A percentile compares a stretch with the other conserved stretches of the same genome.
Evolutionary conservation across 306 rosid species (phyloP).

Genomic region (Fragaria iinumae): DNA sequence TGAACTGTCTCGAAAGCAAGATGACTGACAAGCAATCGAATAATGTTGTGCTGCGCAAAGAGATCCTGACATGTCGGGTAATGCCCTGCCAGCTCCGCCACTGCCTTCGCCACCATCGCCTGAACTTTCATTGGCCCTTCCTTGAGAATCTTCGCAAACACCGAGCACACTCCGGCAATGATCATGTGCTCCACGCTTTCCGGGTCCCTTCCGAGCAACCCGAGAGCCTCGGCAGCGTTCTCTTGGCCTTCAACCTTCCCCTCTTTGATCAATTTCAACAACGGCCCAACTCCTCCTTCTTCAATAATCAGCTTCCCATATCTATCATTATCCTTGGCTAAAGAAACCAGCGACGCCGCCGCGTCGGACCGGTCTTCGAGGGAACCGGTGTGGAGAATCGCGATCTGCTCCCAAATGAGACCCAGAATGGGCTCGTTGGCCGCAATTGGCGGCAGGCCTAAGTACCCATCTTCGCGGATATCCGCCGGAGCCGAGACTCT

Average conservation of each 20-base stretch:
- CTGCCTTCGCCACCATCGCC: conserved; percentile 68
- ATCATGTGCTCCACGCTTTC: conserved; percentile 72
- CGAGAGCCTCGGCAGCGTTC: conserved; percentile 64
- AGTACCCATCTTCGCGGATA: conserved; percentile 46
- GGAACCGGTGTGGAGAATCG: conserved; percentile 52
- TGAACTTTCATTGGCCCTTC: conserved; percentile 89
- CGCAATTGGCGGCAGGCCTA: conserved; percentile 85
- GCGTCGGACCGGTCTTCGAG: conserved; percentile 74
- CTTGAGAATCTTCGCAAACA: conserved; percentile 65
- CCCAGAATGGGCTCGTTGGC: conserved; percentile 82
- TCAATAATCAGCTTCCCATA: conserved; percentile 75
- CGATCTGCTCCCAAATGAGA: conserved; percentile 87
- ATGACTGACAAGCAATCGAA: conserved; percentile 72
- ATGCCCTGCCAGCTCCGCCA: conserved; percentile 66
- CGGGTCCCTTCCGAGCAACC: conserved; percentile 66
- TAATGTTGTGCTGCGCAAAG: conserved; percentile 78
- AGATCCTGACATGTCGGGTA: conserved; percentile 80
- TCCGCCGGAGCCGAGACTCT: conserved; percentile 80
- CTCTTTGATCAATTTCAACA: conserved; percentile 68
- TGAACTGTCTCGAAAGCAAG: conserved; percentile 88
- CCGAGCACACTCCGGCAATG: conserved; percentile 63
- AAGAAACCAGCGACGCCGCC: conserved; percentile 70
- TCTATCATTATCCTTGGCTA: conserved; percentile 60
- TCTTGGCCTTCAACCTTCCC: conserved; percentile 78
- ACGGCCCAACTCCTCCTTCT: conserved; percentile 76